phyloP scores from a whole-genome alignment of 768 basidiomycete genomes.

The Mycena belliarum region DNA sequence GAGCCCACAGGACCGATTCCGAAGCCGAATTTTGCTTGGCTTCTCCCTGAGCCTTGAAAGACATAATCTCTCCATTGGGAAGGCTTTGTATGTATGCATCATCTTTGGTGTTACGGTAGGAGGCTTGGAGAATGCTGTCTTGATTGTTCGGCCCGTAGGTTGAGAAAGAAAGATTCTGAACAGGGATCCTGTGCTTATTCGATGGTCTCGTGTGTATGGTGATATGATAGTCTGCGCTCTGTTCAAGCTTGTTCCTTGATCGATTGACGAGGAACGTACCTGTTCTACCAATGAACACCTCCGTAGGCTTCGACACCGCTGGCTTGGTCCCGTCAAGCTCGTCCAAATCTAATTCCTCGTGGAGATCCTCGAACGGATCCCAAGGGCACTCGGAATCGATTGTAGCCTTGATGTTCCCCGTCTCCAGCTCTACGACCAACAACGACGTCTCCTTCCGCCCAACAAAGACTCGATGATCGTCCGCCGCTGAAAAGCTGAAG shows the following conservation, averaged over 20 bases:
- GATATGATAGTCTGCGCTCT: slow-evolving; percentile 77
- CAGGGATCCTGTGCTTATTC: slow-evolving; percentile 36
- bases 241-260: background rate
- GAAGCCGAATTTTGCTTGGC: slow-evolving; percentile 20
- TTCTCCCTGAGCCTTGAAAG: slow-evolving; percentile 55
- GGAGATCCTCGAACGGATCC: slow-evolving; percentile 62
- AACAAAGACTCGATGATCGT: slow-evolving; percentile 75
- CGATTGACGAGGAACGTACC: slow-evolving; percentile 33
- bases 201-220: slow-evolving; percentile 69
- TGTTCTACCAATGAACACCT: slow-evolving; percentile 53
- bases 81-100: slow-evolving; percentile 79
- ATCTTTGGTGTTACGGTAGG: slow-evolving; percentile 79
- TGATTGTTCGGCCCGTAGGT: slow-evolving; percentile 92
- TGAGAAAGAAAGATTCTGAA: slow-evolving; percentile 88
- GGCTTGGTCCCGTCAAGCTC: slow-evolving; percentile 56
- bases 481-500: slow-evolving; percentile 66
- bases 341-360: slow-evolving; percentile 53
- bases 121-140: slow-evolving; percentile 68
- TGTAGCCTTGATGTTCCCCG: slow-evolving; percentile 75
- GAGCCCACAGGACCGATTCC: slow-evolving; percentile 56
- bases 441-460: slow-evolving; percentile 90
- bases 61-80: slow-evolving; percentile 76
- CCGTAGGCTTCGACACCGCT: slow-evolving; percentile 38
- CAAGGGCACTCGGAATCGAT: slow-evolving; percentile 79
- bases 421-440: slow-evolving; percentile 72